Conservation (phyloP, 2,329 filamentous ascomycete species). For the Colletotrichum lentis region DNA sequence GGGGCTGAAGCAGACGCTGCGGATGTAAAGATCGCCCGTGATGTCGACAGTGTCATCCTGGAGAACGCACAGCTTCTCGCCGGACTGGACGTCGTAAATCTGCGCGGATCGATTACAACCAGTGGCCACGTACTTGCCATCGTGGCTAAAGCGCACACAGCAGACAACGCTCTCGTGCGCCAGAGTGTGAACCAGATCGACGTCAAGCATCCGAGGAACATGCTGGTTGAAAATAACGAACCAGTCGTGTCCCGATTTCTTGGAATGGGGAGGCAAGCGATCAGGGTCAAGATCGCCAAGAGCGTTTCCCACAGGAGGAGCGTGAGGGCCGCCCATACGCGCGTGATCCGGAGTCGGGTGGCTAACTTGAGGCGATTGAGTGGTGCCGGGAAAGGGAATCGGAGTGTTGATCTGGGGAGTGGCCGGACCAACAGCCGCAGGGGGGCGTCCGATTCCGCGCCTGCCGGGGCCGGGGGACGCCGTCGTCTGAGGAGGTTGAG, state of each 20-base stretch:
- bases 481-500: constrained; percentile 83
- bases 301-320: constrained; percentile 63
- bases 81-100: constrained; percentile 91
- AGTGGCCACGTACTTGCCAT: constrained; percentile 94
- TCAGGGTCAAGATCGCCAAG: constrained; percentile 89
- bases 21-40: constrained; percentile 92
- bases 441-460: constrained; percentile 72
- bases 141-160: constrained; percentile 95
- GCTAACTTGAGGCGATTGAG: constrained; percentile 85
- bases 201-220: constrained; percentile 87
- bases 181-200: constrained; percentile 92
- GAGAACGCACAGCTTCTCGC: constrained; percentile 86
- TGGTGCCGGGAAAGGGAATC: constrained; percentile 83
- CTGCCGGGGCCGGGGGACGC: constrained; percentile 87
- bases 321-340: constrained; percentile 57
- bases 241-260: constrained; percentile 92
- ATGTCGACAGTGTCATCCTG: constrained; percentile 89
- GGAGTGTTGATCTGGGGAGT: constrained; percentile 93
- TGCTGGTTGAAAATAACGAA: constrained; percentile 96
- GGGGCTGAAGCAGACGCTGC: constrained; percentile 98
- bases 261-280: constrained; percentile 82
- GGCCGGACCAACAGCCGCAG: constrained; percentile 72
- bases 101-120: constrained; percentile 99
- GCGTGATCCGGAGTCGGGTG: constrained; percentile 79
- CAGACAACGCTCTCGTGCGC: constrained; percentile 96